Base-by-base conservation (phyloP, 2,329 filamentous ascomycete species). In the Aspergillus niger region DNA sequence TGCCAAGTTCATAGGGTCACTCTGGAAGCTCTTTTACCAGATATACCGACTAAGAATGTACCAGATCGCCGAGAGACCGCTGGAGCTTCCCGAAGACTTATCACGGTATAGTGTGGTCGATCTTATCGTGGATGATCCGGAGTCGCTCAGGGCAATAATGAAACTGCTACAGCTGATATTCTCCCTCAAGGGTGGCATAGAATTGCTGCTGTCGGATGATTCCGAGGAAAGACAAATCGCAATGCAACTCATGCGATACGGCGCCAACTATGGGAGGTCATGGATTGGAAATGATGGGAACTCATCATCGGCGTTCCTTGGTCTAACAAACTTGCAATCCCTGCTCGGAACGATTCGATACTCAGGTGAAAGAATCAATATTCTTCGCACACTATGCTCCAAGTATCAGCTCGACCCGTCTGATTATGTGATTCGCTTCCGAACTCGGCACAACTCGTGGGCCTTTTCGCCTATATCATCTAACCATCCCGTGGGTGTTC, bases 191-290 rank as follows among this genome's bases (percentile, higher is more conserved):
- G 41, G 22, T 22, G 41, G 41, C 17, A 44, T 44, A 13, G 20
- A 44, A 6, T 6, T 44, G 8, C 41, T 44, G 11, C 41, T 44
- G 1, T 44, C 41, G 17, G 17, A 44, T 24, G 41, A 44, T 15
- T 44, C 17, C 5, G 26, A 28, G 3, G 52, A 55, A 4, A 24
- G 22, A 36, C 43, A 43, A 26, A 13, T 22, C 2, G 58, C 58
- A 32, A 32, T 51, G 26, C 58, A 59, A 43, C 52, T 59, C 13
- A 47, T 59, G 15, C 32, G 36, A 15, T 59, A 59, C 38, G 58
- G 58, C 13, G 13, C 36, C 7, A 55, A 56, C n/a, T 43, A 24
- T 8, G 58, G 43, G 6, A 51, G 13, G 1, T 10, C 15, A 13
- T 55, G 58, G 44, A 55, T 59, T n/a, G 58, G 52, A 11, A 59